Base-by-base conservation (phyloP, 2,329 filamentous ascomycete genomes). In the Hymenotorrendiella dingleyae region DNA sequence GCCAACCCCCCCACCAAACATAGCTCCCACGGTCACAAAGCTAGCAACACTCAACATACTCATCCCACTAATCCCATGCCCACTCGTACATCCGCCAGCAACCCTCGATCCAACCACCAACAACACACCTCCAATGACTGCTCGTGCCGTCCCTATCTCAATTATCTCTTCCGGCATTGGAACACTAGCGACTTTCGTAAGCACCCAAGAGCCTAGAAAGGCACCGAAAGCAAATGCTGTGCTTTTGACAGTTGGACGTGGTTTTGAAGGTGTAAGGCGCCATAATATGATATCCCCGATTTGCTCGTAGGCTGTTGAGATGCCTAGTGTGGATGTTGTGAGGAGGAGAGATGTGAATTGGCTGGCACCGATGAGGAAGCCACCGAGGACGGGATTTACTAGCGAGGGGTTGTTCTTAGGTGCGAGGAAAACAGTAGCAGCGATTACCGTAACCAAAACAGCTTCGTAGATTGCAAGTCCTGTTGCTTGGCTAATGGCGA, bases 31-130 rank as follows among this genome's bases (percentile, higher is more conserved):
- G 0, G 77, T 80, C 10, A 84, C 59, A 42, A 83, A 67, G 54
- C 81, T 84, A 8, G 79, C 74, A 4, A 74, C 62, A 0, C 74
- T 79, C 38, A 84, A 64, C 46, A 80, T 64, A n/a, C 76, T 74
- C 55, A 84, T 70, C 0, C 82, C 82, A 45, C 76, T 82, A 49
- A 86, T 78, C 0, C 82, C 82, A 57, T 86, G 82, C 0, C 82
- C 81, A 4, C 77, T 81, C 0, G 81, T 82, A 50, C 82, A 86
- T 0, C 82, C 82, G 2, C 79, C 80, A 0, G 76, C 80, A 42
- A 84, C 56, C 36, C 80, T 71, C 1, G 78, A 69, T 1, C 82
- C 82, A 7, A 84, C 57, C 0, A 72, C 69, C 64, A 84, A 74
- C 11, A 73, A 45, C 3, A 73, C 64, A 0, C 81, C 82, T 2